Conservation (phyloP, 2,329 filamentous ascomycete species). For the Microsporum audouinii region DNA sequence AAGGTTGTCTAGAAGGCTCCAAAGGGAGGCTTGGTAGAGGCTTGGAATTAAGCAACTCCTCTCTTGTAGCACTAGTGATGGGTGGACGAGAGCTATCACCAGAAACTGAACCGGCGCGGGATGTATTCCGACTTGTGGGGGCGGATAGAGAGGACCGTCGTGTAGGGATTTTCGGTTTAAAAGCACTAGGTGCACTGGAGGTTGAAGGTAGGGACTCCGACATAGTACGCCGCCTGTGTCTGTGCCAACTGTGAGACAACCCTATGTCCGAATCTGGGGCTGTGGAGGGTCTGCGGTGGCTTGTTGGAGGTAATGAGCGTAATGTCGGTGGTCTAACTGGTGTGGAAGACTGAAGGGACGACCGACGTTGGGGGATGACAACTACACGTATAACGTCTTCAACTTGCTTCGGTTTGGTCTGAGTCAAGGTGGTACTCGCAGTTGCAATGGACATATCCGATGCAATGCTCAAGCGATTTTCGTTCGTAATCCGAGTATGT, state of each 20-base stretch:
- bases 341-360: constrained; percentile 33
- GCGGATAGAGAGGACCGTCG: constrained; percentile 38
- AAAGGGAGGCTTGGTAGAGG: not conserved
- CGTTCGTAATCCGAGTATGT: constrained; percentile 38
- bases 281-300: constrained; percentile 27
- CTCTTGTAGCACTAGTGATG: not conserved
- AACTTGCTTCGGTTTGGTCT: constrained; percentile 17
- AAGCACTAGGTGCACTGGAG: constrained; percentile 5
- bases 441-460: constrained; percentile 30
- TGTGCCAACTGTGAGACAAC: constrained; percentile 23
- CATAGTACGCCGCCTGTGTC: constrained; percentile 25
- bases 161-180: constrained; percentile 27
- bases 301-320: constrained; percentile 25
- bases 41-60: not conserved
- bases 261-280: constrained; percentile 24
- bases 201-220: constrained; percentile 29
- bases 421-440: constrained; percentile 15
- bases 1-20: not conserved
- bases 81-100: constrained; percentile 26
- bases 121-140: constrained; percentile 35
- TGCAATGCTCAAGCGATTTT: constrained; percentile 33
- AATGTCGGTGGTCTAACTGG: constrained; percentile 23
- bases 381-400: constrained; percentile 37
- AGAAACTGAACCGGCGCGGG: constrained; percentile 35
- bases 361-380: constrained; percentile 37